phyloP scores from a whole-genome alignment of 2,329 filamentous ascomycete species.

The Nemania sp. region DNA sequence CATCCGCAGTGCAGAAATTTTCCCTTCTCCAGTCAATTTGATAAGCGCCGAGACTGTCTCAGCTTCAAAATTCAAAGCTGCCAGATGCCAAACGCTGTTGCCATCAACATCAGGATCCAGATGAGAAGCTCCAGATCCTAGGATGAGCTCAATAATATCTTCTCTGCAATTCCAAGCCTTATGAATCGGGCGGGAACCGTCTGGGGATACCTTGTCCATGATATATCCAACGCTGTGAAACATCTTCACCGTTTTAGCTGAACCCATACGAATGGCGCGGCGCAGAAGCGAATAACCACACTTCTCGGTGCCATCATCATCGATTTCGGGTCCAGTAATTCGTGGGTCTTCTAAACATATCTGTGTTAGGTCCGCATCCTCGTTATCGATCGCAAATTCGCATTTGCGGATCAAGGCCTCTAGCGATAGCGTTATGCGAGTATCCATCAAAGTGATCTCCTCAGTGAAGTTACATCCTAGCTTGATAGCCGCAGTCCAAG shows the following conservation, averaged over 20 bases:
- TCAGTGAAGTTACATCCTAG: constrained; percentile 6
- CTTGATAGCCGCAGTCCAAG: constrained; percentile 11
- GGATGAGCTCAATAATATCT: neutral
- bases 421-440: neutral
- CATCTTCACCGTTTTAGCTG: neutral
- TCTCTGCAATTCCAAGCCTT: neutral
- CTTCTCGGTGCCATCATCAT: neutral
- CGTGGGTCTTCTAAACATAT: constrained; percentile 4
- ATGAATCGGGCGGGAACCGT: neutral
- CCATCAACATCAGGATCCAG: neutral
- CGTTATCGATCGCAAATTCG: neutral
- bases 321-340: constrained; percentile 1
- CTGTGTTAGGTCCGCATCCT: constrained; percentile 1
- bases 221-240: neutral
- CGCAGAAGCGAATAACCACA: neutral
- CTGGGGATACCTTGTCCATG: neutral
- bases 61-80: neutral
- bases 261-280: neutral
- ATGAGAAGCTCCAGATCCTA: constrained; percentile 7
- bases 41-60: constrained; percentile 1
- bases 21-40: neutral
- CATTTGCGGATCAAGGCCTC: neutral
- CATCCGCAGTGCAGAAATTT: neutral
- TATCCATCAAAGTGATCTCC: constrained; percentile 2
- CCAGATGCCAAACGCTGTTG: constrained; percentile 13